Conservation (phyloP, 2,329 filamentous ascomycete genomes). For the Aquanectria penicillioides region DNA sequence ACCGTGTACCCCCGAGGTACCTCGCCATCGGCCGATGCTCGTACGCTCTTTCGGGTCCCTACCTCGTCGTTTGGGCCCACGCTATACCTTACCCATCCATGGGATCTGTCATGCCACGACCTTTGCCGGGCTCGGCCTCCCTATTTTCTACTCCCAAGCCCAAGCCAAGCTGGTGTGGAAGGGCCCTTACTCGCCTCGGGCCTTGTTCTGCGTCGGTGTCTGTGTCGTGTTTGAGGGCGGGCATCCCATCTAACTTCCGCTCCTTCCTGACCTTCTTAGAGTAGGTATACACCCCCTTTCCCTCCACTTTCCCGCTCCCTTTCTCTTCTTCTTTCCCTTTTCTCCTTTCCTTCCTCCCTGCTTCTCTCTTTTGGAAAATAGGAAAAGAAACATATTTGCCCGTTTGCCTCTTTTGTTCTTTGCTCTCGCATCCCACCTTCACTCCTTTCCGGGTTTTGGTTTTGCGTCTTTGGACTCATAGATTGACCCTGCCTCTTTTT, state of each 20-base stretch:
- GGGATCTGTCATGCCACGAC: constrained; percentile 32
- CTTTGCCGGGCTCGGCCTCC: constrained; percentile 35
- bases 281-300: constrained; percentile 33
- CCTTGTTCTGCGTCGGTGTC: constrained; percentile 23
- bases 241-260: constrained; percentile 28
- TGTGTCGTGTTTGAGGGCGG: constrained; percentile 28
- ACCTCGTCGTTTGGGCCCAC: constrained; percentile 15
- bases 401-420: constrained; percentile 22
- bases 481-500: not conserved
- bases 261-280: constrained; percentile 22
- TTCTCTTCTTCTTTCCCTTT: constrained; percentile 31
- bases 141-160: constrained; percentile 22
- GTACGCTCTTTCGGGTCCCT: not conserved
- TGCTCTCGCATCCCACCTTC: constrained; percentile 9
- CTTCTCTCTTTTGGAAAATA: constrained; percentile 18
- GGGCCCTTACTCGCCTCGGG: constrained; percentile 31
- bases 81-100: constrained; percentile 36
- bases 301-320: constrained; percentile 26
- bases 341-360: constrained; percentile 25
- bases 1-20: constrained; percentile 10
- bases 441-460: constrained; percentile 6
- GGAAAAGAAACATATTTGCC: constrained; percentile 18
- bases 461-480: not conserved
- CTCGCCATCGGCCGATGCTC: not conserved
- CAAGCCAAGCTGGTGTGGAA: constrained; percentile 8